Conservation (phyloP, 495 filamentous ascomycete species). For the Neurospora cerealis region DNA sequence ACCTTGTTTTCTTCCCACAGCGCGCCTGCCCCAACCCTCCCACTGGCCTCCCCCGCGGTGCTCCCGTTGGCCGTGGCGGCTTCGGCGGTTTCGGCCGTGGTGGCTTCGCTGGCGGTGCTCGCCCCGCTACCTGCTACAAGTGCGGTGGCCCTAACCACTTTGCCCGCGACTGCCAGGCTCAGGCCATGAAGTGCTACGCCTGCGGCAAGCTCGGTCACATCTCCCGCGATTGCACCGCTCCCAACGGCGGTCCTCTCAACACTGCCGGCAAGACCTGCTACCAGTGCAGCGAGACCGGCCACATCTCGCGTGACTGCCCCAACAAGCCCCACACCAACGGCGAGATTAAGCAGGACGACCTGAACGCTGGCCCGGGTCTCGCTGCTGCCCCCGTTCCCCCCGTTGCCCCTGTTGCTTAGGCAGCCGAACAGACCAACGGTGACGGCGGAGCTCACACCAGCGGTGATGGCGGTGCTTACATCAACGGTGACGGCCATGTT, state of each 20-base stretch:
- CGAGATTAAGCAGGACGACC: conserved; percentile 30
- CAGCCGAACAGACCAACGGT: conserved; percentile 17
- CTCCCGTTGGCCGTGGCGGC: conserved; percentile 55
- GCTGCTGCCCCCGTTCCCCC: conserved; percentile 19
- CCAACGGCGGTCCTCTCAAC: conserved; percentile 92
- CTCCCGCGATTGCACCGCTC: conserved; percentile 92
- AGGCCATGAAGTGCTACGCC: conserved; percentile 99
- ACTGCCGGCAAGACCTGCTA: conserved; percentile 98
- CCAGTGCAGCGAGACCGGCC: conserved; percentile 87
- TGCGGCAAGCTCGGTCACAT: conserved; percentile 98
- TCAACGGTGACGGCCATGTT: not conserved
- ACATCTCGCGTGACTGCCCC: conserved; percentile 92
- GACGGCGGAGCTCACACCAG: not conserved
- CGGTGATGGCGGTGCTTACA: not conserved
- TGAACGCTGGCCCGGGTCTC: conserved; percentile 9
- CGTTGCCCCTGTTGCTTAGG: conserved; percentile 19
- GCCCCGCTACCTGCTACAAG: conserved; percentile 96
- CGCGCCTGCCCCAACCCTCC: conserved; percentile 75
- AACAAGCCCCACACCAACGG: conserved; percentile 44
- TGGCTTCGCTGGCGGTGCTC: conserved; percentile 57
- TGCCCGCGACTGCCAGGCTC: conserved; percentile 96
- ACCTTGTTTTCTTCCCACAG: conserved; percentile 27
- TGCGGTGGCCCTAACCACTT: conserved; percentile 99
- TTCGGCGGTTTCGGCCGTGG: conserved; percentile 50
- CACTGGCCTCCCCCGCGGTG: conserved; percentile 51